A percentile compares a stretch with the other conserved stretches of the same genome.
These are phyloP conservation scores for Exserohilum turcica DNA, from an alignment of 2,329 filamentous ascomycete genomes.

Conservation along the genomic window DNA sequence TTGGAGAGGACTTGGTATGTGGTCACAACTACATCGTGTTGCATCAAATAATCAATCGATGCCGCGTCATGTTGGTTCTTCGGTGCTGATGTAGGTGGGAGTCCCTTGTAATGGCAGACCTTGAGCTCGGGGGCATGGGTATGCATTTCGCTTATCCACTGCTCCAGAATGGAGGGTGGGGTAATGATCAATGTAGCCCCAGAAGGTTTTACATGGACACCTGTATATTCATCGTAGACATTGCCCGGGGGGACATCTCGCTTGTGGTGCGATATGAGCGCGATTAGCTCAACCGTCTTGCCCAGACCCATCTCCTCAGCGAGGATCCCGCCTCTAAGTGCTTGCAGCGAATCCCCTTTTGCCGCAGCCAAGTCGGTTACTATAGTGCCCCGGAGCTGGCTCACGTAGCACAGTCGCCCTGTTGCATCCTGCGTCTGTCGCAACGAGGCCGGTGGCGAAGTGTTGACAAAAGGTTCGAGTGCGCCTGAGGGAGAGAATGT, in stretches of 20 bases:
- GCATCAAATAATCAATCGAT: slow-evolving; percentile 54
- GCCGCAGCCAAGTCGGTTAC: slow-evolving; percentile 58
- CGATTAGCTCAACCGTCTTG: slow-evolving; percentile 77
- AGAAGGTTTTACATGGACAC: slow-evolving; percentile 56
- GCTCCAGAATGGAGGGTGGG: slow-evolving; percentile 64
- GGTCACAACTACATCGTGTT: slow-evolving; percentile 64
- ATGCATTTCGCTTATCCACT: slow-evolving; percentile 66
- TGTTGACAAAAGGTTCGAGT: slow-evolving; percentile 16
- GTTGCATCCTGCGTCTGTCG: slow-evolving; percentile 51
- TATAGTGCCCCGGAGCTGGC: slow-evolving; percentile 66
- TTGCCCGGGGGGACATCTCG: slow-evolving; percentile 38
- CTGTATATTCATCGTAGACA: slow-evolving; percentile 50
- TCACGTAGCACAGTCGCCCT: slow-evolving; percentile 60
- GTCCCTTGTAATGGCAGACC: slow-evolving; percentile 62
- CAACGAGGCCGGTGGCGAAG: slow-evolving; percentile 54
- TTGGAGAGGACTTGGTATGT: slow-evolving; percentile 73
- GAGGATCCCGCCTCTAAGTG: slow-evolving; percentile 65
- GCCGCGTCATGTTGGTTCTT: slow-evolving; percentile 45
- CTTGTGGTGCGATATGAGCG: slow-evolving; percentile 69
- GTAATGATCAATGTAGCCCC: slow-evolving; percentile 67
- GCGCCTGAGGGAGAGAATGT: slow-evolving; percentile 46
- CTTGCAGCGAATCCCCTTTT: slow-evolving; percentile 44
- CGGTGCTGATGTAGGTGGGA: slow-evolving; percentile 40
- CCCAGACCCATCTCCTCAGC: slow-evolving; percentile 85
- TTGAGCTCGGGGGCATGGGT: slow-evolving; percentile 62